phyloP scores from a whole-genome alignment of 2,329 filamentous ascomycete genomes.

The Ophiobolus disseminans region DNA sequence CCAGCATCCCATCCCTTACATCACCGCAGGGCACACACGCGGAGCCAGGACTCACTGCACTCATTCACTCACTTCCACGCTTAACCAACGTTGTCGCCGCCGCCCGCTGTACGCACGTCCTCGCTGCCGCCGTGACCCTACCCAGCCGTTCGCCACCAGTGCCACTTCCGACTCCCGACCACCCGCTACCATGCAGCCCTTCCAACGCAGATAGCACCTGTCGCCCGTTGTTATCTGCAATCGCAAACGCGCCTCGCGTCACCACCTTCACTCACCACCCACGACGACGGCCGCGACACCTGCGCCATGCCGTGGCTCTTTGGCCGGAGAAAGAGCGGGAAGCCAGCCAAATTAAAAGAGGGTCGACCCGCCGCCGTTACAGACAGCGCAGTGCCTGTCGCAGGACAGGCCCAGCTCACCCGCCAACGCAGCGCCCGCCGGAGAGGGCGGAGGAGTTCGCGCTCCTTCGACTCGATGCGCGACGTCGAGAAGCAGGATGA shows the following conservation, averaged over 20 bases:
- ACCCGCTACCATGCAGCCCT: slow-evolving; percentile 10
- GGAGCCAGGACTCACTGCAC: no score
- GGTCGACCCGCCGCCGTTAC: slow-evolving; percentile 56
- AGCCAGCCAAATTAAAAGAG: slow-evolving; percentile 61
- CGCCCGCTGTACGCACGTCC: not conserved
- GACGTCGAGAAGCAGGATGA: slow-evolving; percentile 33
- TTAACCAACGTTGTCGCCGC: not conserved
- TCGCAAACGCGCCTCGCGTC: slow-evolving; percentile 25
- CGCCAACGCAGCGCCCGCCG: slow-evolving; percentile 39
- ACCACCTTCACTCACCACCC: slow-evolving; percentile 26
- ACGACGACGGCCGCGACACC: slow-evolving; percentile 13
- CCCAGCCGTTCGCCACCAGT: not conserved
- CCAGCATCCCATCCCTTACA: slow-evolving; percentile 9
- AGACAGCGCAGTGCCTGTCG: slow-evolving; percentile 49
- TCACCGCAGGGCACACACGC: not conserved
- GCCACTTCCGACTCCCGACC: slow-evolving; percentile 1
- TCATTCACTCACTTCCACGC: not conserved
- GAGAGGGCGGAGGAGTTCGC: slow-evolving; percentile 41
- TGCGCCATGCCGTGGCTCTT: slow-evolving; percentile 81
- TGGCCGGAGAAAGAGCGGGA: slow-evolving; percentile 70
- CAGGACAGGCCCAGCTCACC: slow-evolving; percentile 23
- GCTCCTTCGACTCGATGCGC: slow-evolving; percentile 41
- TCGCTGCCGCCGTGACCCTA: not conserved
- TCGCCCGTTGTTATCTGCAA: slow-evolving; percentile 16
- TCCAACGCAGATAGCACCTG: slow-evolving; percentile 18